A percentile compares a stretch with the other conserved stretches of the same genome.
Conservation (phyloP, 1,284 basidiomycete genomes). For the Wolfiporia cocos region DNA sequence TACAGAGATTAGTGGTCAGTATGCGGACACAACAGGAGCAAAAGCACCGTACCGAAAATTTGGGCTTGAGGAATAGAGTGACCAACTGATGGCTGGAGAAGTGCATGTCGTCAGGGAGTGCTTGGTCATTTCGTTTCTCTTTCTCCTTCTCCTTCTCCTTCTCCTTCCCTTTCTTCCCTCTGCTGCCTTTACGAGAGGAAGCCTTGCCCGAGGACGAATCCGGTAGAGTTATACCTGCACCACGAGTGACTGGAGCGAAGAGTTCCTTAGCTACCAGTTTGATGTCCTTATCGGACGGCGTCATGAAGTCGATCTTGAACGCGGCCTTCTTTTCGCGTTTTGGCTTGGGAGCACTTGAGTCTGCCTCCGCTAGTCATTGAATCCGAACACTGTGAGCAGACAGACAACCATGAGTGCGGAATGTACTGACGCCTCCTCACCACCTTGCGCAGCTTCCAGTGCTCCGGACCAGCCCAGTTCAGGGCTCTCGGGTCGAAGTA, state of each 20-base stretch:
- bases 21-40: slow-evolving; percentile 1
- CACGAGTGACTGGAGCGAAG: slow-evolving; percentile 71
- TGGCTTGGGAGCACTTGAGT: slow-evolving; percentile 45
- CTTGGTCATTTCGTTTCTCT: slow-evolving; percentile 72
- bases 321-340: slow-evolving; percentile 78
- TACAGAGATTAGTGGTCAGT: neutral
- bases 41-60: slow-evolving; percentile 67
- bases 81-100: slow-evolving; percentile 89
- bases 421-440: slow-evolving; percentile 61
- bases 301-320: slow-evolving; percentile 84
- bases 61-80: slow-evolving; percentile 92
- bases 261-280: slow-evolving; percentile 77
- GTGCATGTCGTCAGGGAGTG: slow-evolving; percentile 96
- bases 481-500: slow-evolving; percentile 90
- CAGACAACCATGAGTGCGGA: neutral
- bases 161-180: slow-evolving; percentile 39
- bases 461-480: slow-evolving; percentile 98
- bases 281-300: slow-evolving; percentile 53
- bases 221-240: slow-evolving; percentile 63
- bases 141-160: slow-evolving; percentile 41
- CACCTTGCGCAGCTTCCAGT: slow-evolving; percentile 89
- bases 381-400: neutral
- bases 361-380: slow-evolving; percentile 40
- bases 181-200: slow-evolving; percentile 36
- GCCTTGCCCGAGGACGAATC: slow-evolving; percentile 39